These are phyloP conservation scores for Jacaranda mimosifolia DNA, from an alignment of 257 asterid species.

Conservation along the genomic window DNA sequence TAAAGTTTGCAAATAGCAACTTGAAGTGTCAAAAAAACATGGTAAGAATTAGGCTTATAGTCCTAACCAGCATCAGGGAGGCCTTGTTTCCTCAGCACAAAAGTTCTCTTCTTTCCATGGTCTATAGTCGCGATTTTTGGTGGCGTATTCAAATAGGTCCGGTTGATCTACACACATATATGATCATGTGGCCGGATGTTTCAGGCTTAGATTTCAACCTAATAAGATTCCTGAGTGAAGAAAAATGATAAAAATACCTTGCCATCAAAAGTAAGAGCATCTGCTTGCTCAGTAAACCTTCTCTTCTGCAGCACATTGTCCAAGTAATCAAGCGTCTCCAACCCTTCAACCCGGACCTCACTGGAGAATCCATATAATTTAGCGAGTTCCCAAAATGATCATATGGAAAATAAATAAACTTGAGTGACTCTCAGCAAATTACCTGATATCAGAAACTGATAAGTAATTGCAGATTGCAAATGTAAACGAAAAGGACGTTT, in stretches of 20 bases:
- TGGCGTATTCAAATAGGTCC: slow-evolving; percentile 61
- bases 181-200: neutral
- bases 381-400: neutral
- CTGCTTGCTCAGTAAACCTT: slow-evolving; percentile 77
- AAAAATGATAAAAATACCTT: slow-evolving; percentile 48
- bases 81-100: slow-evolving; percentile 63
- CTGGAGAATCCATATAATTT: slow-evolving; percentile 27
- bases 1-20: neutral
- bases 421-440: slow-evolving; percentile 14
- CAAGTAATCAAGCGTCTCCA: slow-evolving; percentile 70
- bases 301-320: slow-evolving; percentile 53
- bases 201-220: neutral
- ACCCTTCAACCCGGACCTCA: slow-evolving; percentile 75
- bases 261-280: slow-evolving; percentile 70
- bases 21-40: neutral
- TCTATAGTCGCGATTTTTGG: slow-evolving; percentile 65
- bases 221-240: neutral
- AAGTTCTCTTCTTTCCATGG: slow-evolving; percentile 69
- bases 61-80: slow-evolving; percentile 64
- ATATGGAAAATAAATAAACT: neutral
- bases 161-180: slow-evolving; percentile 47
- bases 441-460: slow-evolving; percentile 73
- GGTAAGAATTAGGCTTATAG: neutral
- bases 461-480: slow-evolving; percentile 53
- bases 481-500: slow-evolving; percentile 57